phyloP scores from a whole-genome alignment of 768 basidiomycete species.

The Kwoniella botswanensis region DNA sequence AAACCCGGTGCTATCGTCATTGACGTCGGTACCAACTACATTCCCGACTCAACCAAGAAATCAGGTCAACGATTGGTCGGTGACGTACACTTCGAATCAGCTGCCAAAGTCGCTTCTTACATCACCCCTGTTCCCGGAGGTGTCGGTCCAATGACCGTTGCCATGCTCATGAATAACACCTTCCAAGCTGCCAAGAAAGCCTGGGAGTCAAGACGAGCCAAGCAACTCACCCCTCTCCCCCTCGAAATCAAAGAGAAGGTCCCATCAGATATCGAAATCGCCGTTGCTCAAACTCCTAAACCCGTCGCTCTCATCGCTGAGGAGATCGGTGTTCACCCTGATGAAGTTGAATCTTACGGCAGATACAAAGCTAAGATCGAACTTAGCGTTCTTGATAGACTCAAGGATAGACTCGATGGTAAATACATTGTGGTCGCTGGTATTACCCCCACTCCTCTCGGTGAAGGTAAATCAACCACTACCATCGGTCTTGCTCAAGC shows the following conservation, averaged over 20 bases:
- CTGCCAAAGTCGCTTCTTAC: constrained; percentile 76
- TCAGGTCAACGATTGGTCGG: constrained; percentile 94
- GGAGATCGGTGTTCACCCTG: constrained; percentile 83
- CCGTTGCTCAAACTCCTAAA: constrained; percentile 92
- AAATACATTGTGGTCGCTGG: constrained; percentile 97
- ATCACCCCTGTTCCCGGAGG: constrained; percentile 99
- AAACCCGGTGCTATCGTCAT: constrained; percentile 95
- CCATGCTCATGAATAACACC: constrained; percentile 96
- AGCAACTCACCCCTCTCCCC: constrained; percentile 76
- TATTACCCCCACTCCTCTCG: constrained; percentile 94
- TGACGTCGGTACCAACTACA: constrained; percentile 96
- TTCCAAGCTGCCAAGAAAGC: constrained; percentile 78
- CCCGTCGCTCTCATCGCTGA: constrained; percentile 78
- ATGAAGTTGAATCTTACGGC: constrained; percentile 92
- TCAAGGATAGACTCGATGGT: constrained; percentile 82
- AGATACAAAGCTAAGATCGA: constrained; percentile 98
- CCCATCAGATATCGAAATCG: constrained; percentile 95
- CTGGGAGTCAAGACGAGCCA: constrained; percentile 71
- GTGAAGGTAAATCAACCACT: constrained; percentile 98
- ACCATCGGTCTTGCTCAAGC: constrained; percentile 97
- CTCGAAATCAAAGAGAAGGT: constrained; percentile 82
- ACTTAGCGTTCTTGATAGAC: constrained; percentile 79
- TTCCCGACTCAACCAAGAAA: constrained; percentile 89
- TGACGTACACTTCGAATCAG: constrained; percentile 85
- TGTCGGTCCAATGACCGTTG: constrained; percentile 99